Evolutionary conservation across 2,329 filamentous ascomycete species (phyloP), one percentile per base, ranked within the genome.

Genomic region (Acarospora socialis): DNA sequence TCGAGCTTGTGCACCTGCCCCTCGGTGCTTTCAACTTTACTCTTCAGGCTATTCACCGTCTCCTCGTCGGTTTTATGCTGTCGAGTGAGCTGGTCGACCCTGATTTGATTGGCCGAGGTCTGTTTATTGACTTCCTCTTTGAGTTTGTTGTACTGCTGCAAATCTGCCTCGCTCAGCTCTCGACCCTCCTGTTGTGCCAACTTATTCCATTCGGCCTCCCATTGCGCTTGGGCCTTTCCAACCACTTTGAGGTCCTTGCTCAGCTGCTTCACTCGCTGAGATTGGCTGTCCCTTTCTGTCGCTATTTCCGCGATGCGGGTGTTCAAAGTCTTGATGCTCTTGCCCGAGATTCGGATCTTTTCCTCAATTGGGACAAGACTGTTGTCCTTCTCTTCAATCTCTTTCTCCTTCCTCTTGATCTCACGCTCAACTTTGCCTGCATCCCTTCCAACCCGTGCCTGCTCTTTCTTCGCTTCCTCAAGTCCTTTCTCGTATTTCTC

Each of bases 1-100:
- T 82, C 73, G 4, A 90, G 63, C 42, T 78, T 83, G 39, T 81
- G 72, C 8, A 81, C 66, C 21, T 78, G 72, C 45, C 75, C 77
- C 41, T 90, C 68, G 10, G 77, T 73, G 33, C 68, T 75, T 42
- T 93, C 83, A 19, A 94, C 77, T 51, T 84, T 93, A 48, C 81
- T 81, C 54, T 81, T 86, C 40, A 95, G 64, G 41, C 80, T 93
- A 48, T 81, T 87, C 38, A 87, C 80, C 0, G 84, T 90, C 37
- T 92, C 84, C 40, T 87, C 79, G 47, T 95, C 86, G 0, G 83
- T 90, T 56, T 87, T 93, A 39, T 83, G 68, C 50, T 94, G 83
- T 14, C 86, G 82, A 35, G 74, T 70, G n/a, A 94, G 69, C 41
- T 84, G 82, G 54, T 92, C 81, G 22, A 93, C 67, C 44, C 82